Percentiles rank a stretch among this genome's conserved stretches.
These are phyloP conservation scores for Rhizopus microsporus DNA, from an alignment of 371 early-diverging fungal genomes.

Conservation along the genomic window DNA sequence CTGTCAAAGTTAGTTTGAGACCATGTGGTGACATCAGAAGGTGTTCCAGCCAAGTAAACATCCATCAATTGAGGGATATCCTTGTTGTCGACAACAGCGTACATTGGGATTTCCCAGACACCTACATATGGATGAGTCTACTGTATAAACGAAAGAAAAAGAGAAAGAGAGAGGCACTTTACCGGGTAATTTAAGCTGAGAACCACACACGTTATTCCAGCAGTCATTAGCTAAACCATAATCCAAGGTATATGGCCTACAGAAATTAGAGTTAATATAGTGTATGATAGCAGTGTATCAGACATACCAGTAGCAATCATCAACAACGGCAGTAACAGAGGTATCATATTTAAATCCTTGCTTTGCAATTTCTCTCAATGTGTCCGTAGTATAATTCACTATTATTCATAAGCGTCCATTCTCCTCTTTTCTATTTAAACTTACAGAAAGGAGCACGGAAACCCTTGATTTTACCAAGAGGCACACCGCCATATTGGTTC, in stretches of 20 bases:
- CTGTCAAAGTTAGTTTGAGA: constrained; percentile 62
- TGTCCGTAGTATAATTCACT: constrained; percentile 65
- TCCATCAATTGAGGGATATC: constrained; percentile 67
- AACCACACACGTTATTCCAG: constrained; percentile 61
- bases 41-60: constrained; percentile 60
- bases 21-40: constrained; percentile 51
- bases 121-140: constrained; percentile 42
- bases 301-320: constrained; percentile 61
- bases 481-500: constrained; percentile 65
- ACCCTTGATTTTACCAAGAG: constrained; percentile 66
- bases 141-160: neutral
- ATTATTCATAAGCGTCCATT: neutral
- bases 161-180: neutral
- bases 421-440: constrained; percentile 2
- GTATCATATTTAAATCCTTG: constrained; percentile 73
- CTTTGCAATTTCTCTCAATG: constrained; percentile 52
- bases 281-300: neutral
- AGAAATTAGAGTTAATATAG: neutral
- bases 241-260: constrained; percentile 74
- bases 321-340: constrained; percentile 53
- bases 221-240: constrained; percentile 74
- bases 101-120: constrained; percentile 78
- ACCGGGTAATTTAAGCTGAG: constrained; percentile 56
- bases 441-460: constrained; percentile 73
- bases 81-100: constrained; percentile 48